A percentile compares a stretch with the other conserved stretches of the same genome.
These are phyloP conservation scores for Populus davidiana DNA, from an alignment of 345 rosid genomes.

Conservation along the genomic window DNA sequence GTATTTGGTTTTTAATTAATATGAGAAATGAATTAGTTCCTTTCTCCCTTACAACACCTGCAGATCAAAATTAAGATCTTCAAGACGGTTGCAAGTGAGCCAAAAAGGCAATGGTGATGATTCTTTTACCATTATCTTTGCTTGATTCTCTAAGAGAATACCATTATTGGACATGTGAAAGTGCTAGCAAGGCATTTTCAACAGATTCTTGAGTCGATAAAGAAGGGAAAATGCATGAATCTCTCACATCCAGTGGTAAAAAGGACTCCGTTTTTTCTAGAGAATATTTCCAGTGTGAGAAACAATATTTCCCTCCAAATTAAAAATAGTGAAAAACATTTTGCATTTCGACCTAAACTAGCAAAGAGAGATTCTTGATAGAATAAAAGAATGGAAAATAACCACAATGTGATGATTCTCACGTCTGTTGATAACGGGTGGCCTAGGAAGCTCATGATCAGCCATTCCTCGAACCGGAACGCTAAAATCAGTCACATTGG, in stretches of 20 bases:
- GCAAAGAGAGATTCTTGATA: neutral
- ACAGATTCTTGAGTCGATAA: neutral
- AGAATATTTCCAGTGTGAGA: neutral
- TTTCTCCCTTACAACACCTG: constrained; percentile 1
- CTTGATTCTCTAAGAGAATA: neutral
- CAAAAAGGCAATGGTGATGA: neutral
- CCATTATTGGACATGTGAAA: neutral
- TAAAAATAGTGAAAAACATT: neutral
- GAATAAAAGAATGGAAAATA: neutral
- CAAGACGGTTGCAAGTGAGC: neutral
- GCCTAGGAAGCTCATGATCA: constrained; percentile 64
- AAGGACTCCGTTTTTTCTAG: neutral
- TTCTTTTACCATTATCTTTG: neutral
- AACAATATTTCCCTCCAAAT: neutral
- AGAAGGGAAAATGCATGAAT: neutral
- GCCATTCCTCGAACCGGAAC: constrained; percentile 53
- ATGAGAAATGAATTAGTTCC: neutral
- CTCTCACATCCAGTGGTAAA: neutral
- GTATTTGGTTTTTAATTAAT: neutral
- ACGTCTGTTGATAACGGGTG: constrained; percentile 82
- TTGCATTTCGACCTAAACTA: neutral
- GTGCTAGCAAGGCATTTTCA: neutral
- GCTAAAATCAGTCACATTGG: constrained; percentile 34
- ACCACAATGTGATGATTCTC: constrained; percentile 24
- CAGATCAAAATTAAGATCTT: neutral